Conservation (phyloP, 2,329 filamentous ascomycete species). For the Xylariales sp. region DNA sequence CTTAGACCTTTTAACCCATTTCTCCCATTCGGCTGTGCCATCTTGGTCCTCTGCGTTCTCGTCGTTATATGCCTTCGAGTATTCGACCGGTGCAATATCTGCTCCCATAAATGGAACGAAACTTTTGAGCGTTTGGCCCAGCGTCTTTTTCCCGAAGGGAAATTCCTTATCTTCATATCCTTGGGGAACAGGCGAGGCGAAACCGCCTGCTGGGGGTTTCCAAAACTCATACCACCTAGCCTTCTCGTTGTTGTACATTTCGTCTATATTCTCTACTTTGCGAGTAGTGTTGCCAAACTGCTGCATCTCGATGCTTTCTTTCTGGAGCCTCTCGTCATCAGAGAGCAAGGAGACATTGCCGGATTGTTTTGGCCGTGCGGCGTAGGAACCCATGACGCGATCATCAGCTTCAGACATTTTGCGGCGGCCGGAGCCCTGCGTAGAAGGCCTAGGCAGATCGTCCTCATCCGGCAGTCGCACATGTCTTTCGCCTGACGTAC, state of each 20-base stretch:
- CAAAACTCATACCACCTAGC: constrained; percentile 72
- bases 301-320: constrained; percentile 49
- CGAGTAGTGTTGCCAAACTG: constrained; percentile 64
- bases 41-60: constrained; percentile 69
- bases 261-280: constrained; percentile 60
- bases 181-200: constrained; percentile 70
- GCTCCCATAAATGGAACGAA: constrained; percentile 62
- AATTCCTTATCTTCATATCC: constrained; percentile 60
- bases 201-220: constrained; percentile 71
- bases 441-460: constrained; percentile 48
- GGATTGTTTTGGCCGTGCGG: constrained; percentile 47
- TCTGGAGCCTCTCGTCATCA: constrained; percentile 51
- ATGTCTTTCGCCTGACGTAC: constrained; percentile 47
- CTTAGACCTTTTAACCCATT: constrained; percentile 83
- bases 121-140: constrained; percentile 63
- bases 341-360: constrained; percentile 55
- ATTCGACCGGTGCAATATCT: constrained; percentile 61
- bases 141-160: constrained; percentile 57
- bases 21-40: constrained; percentile 79
- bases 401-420: constrained; percentile 41
- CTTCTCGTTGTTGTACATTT: constrained; percentile 60
- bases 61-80: constrained; percentile 72
- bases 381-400: constrained; percentile 47
- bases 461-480: constrained; percentile 51
- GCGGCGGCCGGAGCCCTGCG: constrained; percentile 38